Evolutionary conservation across 768 basidiomycete species (phyloP).

Genomic region (Boletus subcaerulescens): DNA sequence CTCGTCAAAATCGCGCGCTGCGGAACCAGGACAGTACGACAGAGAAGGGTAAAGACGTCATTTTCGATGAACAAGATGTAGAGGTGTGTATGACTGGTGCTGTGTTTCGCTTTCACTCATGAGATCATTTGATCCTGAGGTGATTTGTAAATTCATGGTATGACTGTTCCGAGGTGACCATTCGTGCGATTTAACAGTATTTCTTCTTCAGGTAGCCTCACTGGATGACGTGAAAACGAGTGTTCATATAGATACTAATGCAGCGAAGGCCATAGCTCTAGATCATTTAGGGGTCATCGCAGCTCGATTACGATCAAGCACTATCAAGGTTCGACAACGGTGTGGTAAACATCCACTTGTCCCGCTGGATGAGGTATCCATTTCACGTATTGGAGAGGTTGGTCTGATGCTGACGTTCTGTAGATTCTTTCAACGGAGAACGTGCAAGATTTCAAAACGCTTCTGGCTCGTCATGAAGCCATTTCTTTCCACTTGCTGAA

Average conservation of each 20-base stretch:
- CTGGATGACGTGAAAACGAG: conserved; percentile 78
- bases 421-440: conserved; percentile 56
- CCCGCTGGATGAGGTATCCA: conserved; percentile 68
- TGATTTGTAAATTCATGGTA: conserved; percentile 87
- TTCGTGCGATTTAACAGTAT: background rate
- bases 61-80: conserved; percentile 65
- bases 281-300: conserved; percentile 95
- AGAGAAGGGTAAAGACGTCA: conserved; percentile 49
- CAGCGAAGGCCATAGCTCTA: conserved; percentile 83
- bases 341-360: conserved; percentile 41
- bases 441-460: conserved; percentile 50
- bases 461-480: conserved; percentile 62
- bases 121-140: conserved; percentile 61
- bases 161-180: conserved; percentile 9
- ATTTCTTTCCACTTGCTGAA: conserved; percentile 67
- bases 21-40: conserved; percentile 57
- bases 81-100: conserved; percentile 41
- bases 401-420: background rate
- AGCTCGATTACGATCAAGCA: conserved; percentile 66
- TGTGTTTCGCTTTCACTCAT: background rate
- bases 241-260: conserved; percentile 67
- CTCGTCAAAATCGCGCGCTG: conserved; percentile 59
- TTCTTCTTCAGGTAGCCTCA: conserved; percentile 59
- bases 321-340: conserved; percentile 36
- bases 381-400: background rate